These are phyloP conservation scores for Cudoniella acicularis DNA, from an alignment of 495 filamentous ascomycete genomes.

Conservation along the genomic window DNA sequence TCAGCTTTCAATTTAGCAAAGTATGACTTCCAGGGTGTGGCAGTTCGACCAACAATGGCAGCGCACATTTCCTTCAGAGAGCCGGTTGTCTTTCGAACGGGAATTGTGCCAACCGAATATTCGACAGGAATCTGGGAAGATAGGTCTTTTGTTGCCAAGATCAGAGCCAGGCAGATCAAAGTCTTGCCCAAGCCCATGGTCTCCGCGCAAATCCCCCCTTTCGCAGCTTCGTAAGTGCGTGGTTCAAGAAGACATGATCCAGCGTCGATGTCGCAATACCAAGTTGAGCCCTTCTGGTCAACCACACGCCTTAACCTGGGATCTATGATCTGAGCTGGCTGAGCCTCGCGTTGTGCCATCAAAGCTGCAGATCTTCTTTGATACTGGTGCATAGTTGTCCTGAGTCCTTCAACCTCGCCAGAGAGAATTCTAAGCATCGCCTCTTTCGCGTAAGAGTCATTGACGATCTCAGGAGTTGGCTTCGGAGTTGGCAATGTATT, in stretches of 20 bases:
- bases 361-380: slow-evolving; percentile 77
- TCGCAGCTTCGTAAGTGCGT: slow-evolving; percentile 66
- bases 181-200: slow-evolving; percentile 83
- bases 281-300: slow-evolving; percentile 59
- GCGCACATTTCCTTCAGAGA: slow-evolving; percentile 70
- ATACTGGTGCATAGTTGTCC: slow-evolving; percentile 67
- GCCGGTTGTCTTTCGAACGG: slow-evolving; percentile 41
- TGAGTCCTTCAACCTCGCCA: slow-evolving; percentile 56
- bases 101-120: slow-evolving; percentile 44
- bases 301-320: slow-evolving; percentile 58
- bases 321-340: slow-evolving; percentile 63
- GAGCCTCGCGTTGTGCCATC: slow-evolving; percentile 80
- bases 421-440: slow-evolving; percentile 62
- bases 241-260: slow-evolving; percentile 58
- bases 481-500: slow-evolving; percentile 76
- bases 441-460: slow-evolving; percentile 50
- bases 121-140: slow-evolving; percentile 61
- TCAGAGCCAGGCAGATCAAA: slow-evolving; percentile 76
- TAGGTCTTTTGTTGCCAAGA: slow-evolving; percentile 74
- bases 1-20: slow-evolving; percentile 39
- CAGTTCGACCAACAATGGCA: slow-evolving; percentile 57
- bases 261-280: slow-evolving; percentile 69
- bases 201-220: slow-evolving; percentile 73
- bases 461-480: slow-evolving; percentile 48
- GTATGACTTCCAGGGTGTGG: slow-evolving; percentile 63